These are phyloP conservation scores for Lentinula raphanica DNA, from an alignment of 768 basidiomycete genomes.

Conservation along the genomic window DNA sequence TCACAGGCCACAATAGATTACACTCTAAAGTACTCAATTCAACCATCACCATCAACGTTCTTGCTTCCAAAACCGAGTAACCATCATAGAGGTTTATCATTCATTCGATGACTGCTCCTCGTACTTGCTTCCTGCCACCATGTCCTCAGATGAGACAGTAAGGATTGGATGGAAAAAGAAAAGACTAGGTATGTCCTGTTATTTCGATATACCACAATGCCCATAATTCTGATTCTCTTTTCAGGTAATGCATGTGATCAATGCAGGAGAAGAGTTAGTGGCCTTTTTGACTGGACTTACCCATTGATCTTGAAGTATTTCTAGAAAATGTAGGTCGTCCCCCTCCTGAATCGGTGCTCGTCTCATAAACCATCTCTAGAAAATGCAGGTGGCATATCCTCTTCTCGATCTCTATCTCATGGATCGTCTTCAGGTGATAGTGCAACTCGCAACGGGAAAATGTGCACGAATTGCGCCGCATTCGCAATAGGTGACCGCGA, in stretches of 20 bases:
- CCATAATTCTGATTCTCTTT: too few relatives aligned
- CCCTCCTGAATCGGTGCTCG: not conserved
- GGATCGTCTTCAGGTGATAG: conserved; percentile 44
- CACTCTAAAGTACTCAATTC: too few relatives aligned
- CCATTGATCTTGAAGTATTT: not conserved
- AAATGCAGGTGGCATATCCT: not conserved
- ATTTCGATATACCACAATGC: not conserved
- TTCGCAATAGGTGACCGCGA: conserved; percentile 23
- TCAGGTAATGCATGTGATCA: conserved; percentile 37
- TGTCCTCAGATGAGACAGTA: conserved; percentile 10
- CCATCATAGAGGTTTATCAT: not conserved
- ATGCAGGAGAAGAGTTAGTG: conserved; percentile 17
- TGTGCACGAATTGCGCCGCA: conserved; percentile 52
- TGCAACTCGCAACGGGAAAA: conserved; percentile 47
- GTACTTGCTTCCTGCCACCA: not conserved
- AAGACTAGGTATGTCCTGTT: conserved; percentile 21
- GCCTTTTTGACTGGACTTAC: not conserved
- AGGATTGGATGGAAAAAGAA: conserved; percentile 27
- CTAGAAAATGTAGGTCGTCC: conserved; percentile 31
- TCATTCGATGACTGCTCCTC: not conserved
- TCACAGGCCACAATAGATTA: too few relatives aligned
- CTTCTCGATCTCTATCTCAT: conserved; percentile 1
- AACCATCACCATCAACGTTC: not conserved
- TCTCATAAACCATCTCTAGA: not conserved
- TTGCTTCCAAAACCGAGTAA: not conserved